These are phyloP conservation scores for Sporobolomyces pararoseus DNA, from an alignment of 768 basidiomycete species.

Conservation along the genomic window DNA sequence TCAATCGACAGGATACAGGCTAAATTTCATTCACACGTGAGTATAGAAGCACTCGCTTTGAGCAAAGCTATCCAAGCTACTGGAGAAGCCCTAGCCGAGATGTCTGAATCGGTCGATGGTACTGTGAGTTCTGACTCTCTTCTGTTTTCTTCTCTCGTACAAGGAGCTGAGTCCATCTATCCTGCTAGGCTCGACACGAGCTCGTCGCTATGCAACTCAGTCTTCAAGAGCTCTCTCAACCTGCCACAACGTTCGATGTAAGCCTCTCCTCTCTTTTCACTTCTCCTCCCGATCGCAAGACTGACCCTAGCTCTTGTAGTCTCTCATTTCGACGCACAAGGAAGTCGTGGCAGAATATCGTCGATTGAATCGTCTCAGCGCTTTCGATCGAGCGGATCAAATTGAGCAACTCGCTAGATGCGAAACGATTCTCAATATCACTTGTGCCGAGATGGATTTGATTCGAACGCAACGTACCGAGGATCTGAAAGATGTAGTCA, in stretches of 20 bases:
- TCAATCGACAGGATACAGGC: no score
- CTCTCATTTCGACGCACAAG: slow-evolving; percentile 22
- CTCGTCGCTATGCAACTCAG: slow-evolving; percentile 13
- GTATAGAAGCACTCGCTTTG: background rate
- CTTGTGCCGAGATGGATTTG: slow-evolving; percentile 80
- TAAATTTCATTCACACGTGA: no score
- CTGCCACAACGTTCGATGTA: slow-evolving; percentile 1
- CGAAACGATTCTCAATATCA: slow-evolving; percentile 81
- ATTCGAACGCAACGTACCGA: slow-evolving; percentile 71
- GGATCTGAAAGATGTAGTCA: slow-evolving; percentile 61
- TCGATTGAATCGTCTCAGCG: background rate
- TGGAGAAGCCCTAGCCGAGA: background rate
- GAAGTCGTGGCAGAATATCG: slow-evolving; percentile 6
- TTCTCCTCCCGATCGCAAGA: background rate
- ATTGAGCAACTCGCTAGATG: slow-evolving; percentile 61
- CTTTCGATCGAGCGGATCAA: background rate
- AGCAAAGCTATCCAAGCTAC: slow-evolving; percentile 9
- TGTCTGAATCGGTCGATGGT: background rate
- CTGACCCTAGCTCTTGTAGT: background rate
- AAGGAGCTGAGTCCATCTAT: no score
- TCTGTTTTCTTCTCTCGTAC: background rate
- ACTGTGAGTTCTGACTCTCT: background rate
- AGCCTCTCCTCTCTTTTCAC: background rate
- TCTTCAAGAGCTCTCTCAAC: slow-evolving; percentile 23
- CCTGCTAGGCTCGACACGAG: background rate